A percentile compares a stretch with the other conserved stretches of the same genome.
Evolutionary conservation across 2,329 filamentous ascomycete species (phyloP).

Genomic region (Aspergillus ochraceus): DNA sequence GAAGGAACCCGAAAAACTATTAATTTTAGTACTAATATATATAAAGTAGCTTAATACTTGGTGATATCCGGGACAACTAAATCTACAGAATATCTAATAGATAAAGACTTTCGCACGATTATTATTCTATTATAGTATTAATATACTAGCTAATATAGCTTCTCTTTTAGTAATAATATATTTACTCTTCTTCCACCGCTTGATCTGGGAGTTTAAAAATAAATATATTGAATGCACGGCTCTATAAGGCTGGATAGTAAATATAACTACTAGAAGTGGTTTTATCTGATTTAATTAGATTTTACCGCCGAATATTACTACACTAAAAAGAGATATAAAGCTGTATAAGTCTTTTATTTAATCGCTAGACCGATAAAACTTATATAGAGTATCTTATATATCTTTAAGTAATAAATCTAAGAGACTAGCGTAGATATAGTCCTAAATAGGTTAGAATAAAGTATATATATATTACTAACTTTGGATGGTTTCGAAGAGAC

Average conservation of each 20-base stretch:
- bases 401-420: constrained; percentile 8
- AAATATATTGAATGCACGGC: background rate
- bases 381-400: constrained; percentile 18
- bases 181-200: background rate
- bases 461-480: constrained; percentile 4
- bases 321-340: constrained; percentile 20
- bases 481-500: background rate
- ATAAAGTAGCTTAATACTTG: constrained; percentile 4
- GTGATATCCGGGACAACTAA: background rate
- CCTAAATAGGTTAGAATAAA: background rate
- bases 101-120: constrained; percentile 5
- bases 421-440: constrained; percentile 5
- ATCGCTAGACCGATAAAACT: constrained; percentile 12
- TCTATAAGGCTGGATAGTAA: constrained; percentile 4
- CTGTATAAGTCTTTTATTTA: constrained; percentile 13
- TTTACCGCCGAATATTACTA: constrained; percentile 13
- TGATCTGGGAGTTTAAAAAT: background rate
- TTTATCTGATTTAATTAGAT: constrained; percentile 3
- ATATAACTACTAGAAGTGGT: constrained; percentile 9
- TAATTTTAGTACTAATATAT: constrained; percentile 5
- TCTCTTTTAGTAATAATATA: constrained; percentile 1
- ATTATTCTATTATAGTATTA: background rate
- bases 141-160: background rate
- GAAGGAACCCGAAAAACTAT: constrained; percentile 9
- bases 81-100: background rate